These are phyloP conservation scores for Grifola frondosa DNA, from an alignment of 1,284 basidiomycete species.

Conservation along the genomic window DNA sequence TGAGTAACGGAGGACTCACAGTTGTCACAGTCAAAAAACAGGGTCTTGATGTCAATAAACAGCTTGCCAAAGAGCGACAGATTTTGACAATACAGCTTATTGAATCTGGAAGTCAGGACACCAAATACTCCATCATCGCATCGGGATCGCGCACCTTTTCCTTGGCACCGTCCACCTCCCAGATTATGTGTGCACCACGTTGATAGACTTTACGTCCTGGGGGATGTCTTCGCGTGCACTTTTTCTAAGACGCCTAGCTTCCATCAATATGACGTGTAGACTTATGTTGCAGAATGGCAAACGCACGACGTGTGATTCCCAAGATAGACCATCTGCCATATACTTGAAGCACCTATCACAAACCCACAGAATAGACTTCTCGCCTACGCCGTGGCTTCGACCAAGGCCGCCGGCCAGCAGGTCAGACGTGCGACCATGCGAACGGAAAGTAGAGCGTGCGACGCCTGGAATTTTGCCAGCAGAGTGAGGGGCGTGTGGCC, in stretches of 20 bases:
- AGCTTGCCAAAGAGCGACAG: conserved; percentile 95
- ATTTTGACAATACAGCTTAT: conserved; percentile 92
- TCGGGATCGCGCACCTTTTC: conserved; percentile 61
- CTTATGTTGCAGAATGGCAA: conserved; percentile 2
- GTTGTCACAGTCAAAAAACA: conserved; percentile 91
- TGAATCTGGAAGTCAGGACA: not conserved
- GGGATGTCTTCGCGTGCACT: conserved; percentile 73
- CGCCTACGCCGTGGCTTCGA: conserved; percentile 47
- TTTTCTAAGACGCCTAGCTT: conserved; percentile 47
- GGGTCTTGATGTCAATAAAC: conserved; percentile 98
- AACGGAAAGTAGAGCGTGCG: conserved; percentile 46
- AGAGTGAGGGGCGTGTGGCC: conserved; percentile 28
- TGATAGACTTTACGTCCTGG: conserved; percentile 93
- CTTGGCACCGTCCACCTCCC: conserved; percentile 91
- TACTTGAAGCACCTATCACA: conserved; percentile 98
- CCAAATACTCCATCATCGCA: not conserved
- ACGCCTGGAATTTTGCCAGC: conserved; percentile 45
- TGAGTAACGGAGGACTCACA: conserved; percentile 46
- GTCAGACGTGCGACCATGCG: conserved; percentile 71
- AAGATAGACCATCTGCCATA: conserved; percentile 72
- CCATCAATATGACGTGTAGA: conserved; percentile 11
- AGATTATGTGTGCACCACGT: conserved; percentile 86
- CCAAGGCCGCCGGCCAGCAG: conserved; percentile 63
- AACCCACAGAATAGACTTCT: conserved; percentile 69
- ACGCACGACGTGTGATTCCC: conserved; percentile 76